phyloP scores from a whole-genome alignment of 2,329 filamentous ascomycete genomes.

The Xylariaceae sp. region DNA sequence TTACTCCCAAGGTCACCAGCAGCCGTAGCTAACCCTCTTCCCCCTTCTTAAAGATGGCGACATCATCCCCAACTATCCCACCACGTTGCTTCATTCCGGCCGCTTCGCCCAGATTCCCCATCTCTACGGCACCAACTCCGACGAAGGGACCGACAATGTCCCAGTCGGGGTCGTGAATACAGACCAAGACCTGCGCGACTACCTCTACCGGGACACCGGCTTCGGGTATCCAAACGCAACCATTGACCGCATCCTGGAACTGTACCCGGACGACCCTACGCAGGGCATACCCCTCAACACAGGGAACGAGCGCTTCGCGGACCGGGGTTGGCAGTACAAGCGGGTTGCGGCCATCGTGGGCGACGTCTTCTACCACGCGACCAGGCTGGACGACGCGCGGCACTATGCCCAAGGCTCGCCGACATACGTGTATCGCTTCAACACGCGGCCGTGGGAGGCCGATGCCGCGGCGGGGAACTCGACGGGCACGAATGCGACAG shows the following conservation, averaged over 20 bases:
- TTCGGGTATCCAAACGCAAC: slow-evolving; percentile 19
- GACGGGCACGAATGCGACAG: neutral
- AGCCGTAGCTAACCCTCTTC: too few relatives aligned
- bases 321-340: slow-evolving; percentile 45
- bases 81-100: slow-evolving; percentile 50
- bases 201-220: slow-evolving; percentile 13
- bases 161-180: slow-evolving; percentile 20
- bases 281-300: slow-evolving; percentile 44
- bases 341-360: slow-evolving; percentile 51
- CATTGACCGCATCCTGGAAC: slow-evolving; percentile 33
- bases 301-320: slow-evolving; percentile 27
- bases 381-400: slow-evolving; percentile 48
- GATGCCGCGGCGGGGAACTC: slow-evolving; percentile 12
- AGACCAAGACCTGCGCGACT: slow-evolving; percentile 18
- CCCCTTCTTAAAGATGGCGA: slow-evolving; percentile 57
- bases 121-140: slow-evolving; percentile 59
- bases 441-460: slow-evolving; percentile 34
- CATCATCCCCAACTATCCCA: slow-evolving; percentile 48
- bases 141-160: slow-evolving; percentile 49
- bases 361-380: slow-evolving; percentile 52
- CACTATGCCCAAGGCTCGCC: too few relatives aligned
- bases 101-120: slow-evolving; percentile 62
- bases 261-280: slow-evolving; percentile 47
- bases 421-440: slow-evolving; percentile 60
- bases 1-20: too few relatives aligned